Percentiles rank a stretch among this genome's conserved stretches.
Evolutionary conservation across 2,329 filamentous ascomycete species (phyloP).

Genomic region (Trichoderma lentiforme): DNA sequence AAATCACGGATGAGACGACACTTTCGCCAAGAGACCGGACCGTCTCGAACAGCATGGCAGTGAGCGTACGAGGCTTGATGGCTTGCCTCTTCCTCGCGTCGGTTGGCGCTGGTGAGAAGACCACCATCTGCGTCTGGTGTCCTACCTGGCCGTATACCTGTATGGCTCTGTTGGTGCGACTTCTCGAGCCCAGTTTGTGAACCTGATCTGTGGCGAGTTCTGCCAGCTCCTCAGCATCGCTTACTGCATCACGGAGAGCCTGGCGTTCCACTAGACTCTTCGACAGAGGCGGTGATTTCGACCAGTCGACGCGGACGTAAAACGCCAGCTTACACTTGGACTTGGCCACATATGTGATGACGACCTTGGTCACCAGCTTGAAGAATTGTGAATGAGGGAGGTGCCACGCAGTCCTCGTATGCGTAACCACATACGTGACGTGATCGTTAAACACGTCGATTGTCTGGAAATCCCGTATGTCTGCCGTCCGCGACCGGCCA

Average conservation of each 20-base stretch:
- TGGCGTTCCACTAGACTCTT: slow-evolving; percentile 63
- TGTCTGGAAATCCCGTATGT: slow-evolving; percentile 77
- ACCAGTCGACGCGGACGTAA: slow-evolving; percentile 86
- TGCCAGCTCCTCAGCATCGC: slow-evolving; percentile 70
- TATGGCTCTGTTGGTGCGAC: slow-evolving; percentile 72
- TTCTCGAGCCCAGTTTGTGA: slow-evolving; percentile 67
- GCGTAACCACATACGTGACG: slow-evolving; percentile 62
- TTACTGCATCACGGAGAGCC: slow-evolving; percentile 71
- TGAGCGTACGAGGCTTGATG: slow-evolving; percentile 60
- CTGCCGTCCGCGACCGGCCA: slow-evolving; percentile 56
- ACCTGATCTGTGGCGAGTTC: slow-evolving; percentile 77
- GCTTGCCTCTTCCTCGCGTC: slow-evolving; percentile 53
- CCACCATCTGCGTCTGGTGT: slow-evolving; percentile 60
- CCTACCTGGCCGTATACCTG: slow-evolving; percentile 77
- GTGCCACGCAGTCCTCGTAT: slow-evolving; percentile 71
- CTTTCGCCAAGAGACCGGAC: slow-evolving; percentile 71
- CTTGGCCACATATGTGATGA: slow-evolving; percentile 91
- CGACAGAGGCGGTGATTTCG: slow-evolving; percentile 59
- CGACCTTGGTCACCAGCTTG: slow-evolving; percentile 80
- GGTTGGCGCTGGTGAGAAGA: slow-evolving; percentile 52
- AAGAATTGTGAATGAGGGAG: slow-evolving; percentile 78
- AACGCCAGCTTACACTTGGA: slow-evolving; percentile 88
- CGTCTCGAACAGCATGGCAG: slow-evolving; percentile 69
- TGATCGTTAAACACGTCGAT: slow-evolving; percentile 83
- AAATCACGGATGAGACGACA: slow-evolving; percentile 70